Conservation (phyloP, 1,284 basidiomycete species). For the Trichosporon asahii region DNA sequence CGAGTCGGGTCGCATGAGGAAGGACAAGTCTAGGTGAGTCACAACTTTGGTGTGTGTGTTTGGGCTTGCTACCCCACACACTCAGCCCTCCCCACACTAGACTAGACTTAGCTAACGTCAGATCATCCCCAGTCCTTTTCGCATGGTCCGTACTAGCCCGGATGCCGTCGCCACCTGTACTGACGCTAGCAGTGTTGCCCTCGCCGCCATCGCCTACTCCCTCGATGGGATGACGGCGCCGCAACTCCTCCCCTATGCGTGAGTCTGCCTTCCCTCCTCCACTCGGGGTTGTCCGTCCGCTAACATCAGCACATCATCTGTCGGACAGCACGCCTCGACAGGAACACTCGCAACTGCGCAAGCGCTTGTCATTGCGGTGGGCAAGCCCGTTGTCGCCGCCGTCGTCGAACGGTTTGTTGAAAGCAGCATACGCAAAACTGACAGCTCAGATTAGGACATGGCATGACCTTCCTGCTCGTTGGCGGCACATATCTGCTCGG, state of each 20-base stretch:
- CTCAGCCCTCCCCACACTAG: not conserved
- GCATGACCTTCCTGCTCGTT: slow-evolving; percentile 61
- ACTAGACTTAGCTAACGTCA: not conserved
- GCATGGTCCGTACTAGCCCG: not conserved
- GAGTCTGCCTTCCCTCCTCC: not conserved
- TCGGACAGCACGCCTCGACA: slow-evolving; percentile 57
- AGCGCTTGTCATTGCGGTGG: slow-evolving; percentile 60
- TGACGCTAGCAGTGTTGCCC: not conserved
- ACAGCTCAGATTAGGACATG: slow-evolving; percentile 47
- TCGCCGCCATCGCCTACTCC: not conserved
- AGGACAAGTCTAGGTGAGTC: not conserved
- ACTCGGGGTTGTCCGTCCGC: not conserved
- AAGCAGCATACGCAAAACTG: too few relatives aligned
- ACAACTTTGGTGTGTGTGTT: not conserved
- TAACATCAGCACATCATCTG: slow-evolving; percentile 54
- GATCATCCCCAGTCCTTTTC: not conserved
- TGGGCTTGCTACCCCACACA: not conserved
- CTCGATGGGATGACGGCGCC: slow-evolving; percentile 3
- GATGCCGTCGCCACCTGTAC: not conserved
- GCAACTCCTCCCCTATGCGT: slow-evolving; percentile 2
- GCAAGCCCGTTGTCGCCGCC: slow-evolving; percentile 77
- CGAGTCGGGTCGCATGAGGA: not conserved
- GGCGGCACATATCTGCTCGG: slow-evolving; percentile 54
- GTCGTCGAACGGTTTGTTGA: slow-evolving; percentile 60
- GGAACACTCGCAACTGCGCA: slow-evolving; percentile 60